phyloP scores from a whole-genome alignment of 352 stramenopile genomes.

The Phytophthora pistaciae region DNA sequence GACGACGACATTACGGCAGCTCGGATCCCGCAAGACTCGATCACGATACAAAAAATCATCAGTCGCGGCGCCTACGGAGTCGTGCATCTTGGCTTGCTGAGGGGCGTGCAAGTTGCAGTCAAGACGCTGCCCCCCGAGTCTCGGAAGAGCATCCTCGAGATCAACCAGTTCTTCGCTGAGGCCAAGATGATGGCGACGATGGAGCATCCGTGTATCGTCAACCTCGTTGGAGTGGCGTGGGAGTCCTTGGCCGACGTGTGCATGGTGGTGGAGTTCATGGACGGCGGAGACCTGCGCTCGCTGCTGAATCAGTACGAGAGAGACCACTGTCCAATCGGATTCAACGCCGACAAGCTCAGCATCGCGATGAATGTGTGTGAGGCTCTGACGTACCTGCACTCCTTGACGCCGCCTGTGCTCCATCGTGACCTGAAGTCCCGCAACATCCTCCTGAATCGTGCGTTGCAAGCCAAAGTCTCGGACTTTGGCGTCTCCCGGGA shows the following conservation, averaged over 20 bases:
- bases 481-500: slow-evolving; percentile 50
- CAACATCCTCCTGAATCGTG: slow-evolving; percentile 53
- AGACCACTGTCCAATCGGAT: not conserved
- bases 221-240: slow-evolving; percentile 41
- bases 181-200: slow-evolving; percentile 52
- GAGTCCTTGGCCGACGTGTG: slow-evolving; percentile 34
- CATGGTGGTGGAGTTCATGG: slow-evolving; percentile 52
- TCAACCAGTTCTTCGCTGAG: slow-evolving; percentile 50
- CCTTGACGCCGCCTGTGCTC: slow-evolving; percentile 13
- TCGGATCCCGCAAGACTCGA: slow-evolving; percentile 39
- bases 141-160: slow-evolving; percentile 46
- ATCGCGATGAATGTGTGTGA: slow-evolving; percentile 12
- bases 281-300: slow-evolving; percentile 34
- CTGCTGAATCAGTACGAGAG: slow-evolving; percentile 22
- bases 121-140: slow-evolving; percentile 48
- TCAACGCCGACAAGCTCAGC: slow-evolving; percentile 3
- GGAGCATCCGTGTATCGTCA: slow-evolving; percentile 44
- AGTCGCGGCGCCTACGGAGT: slow-evolving; percentile 43
- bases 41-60: slow-evolving; percentile 31
- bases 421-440: slow-evolving; percentile 71
- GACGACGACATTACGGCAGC: slow-evolving; percentile 28
- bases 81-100: slow-evolving; percentile 43
- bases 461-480: slow-evolving; percentile 51
- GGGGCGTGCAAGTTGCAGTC: slow-evolving; percentile 43
- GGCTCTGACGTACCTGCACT: slow-evolving; percentile 28